phyloP scores from a whole-genome alignment of 805 yeast genomes.

The Hanseniaspora jakobsenii region DNA sequence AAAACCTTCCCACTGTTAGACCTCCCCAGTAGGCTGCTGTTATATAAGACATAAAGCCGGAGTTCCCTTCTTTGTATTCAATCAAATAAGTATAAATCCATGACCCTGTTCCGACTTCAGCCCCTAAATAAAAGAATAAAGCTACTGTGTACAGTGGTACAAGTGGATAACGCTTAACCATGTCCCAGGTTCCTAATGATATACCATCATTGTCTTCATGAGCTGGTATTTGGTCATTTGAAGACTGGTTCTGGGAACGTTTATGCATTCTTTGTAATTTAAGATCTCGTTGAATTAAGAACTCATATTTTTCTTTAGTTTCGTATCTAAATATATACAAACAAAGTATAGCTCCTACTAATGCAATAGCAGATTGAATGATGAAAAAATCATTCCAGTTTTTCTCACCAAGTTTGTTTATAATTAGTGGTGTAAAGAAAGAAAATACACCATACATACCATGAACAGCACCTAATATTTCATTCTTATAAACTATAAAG shows the following conservation, averaged over 20 bases:
- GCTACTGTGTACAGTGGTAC: slow-evolving; percentile 41
- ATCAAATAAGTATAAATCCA: slow-evolving; percentile 58
- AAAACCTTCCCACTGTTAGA: slow-evolving; percentile 48
- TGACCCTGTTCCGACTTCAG: slow-evolving; percentile 57
- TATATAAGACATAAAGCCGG: slow-evolving; percentile 44
- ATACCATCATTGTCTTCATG: background rate
- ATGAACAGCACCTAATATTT: slow-evolving; percentile 50
- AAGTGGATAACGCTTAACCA: slow-evolving; percentile 26
- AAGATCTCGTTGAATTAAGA: slow-evolving; percentile 16
- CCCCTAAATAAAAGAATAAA: slow-evolving; percentile 54
- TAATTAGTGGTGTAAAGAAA: slow-evolving; percentile 53
- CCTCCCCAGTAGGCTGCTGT: slow-evolving; percentile 67
- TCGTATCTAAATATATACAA: slow-evolving; percentile 39
- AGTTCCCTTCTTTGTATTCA: slow-evolving; percentile 40
- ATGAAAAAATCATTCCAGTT: slow-evolving; percentile 25
- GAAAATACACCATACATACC: slow-evolving; percentile 67
- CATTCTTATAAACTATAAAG: slow-evolving; percentile 37
- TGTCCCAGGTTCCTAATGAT: slow-evolving; percentile 12
- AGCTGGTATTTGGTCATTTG: too few relatives aligned
- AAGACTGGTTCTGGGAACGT: slow-evolving; percentile 1
- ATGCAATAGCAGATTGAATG: slow-evolving; percentile 30
- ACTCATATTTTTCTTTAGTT: slow-evolving; percentile 29
- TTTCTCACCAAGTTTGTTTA: slow-evolving; percentile 33
- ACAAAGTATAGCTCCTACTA: slow-evolving; percentile 26
- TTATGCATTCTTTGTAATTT: slow-evolving; percentile 19